Base-by-base conservation (phyloP, 179 eudicot species). In the Silene vulgaris region DNA sequence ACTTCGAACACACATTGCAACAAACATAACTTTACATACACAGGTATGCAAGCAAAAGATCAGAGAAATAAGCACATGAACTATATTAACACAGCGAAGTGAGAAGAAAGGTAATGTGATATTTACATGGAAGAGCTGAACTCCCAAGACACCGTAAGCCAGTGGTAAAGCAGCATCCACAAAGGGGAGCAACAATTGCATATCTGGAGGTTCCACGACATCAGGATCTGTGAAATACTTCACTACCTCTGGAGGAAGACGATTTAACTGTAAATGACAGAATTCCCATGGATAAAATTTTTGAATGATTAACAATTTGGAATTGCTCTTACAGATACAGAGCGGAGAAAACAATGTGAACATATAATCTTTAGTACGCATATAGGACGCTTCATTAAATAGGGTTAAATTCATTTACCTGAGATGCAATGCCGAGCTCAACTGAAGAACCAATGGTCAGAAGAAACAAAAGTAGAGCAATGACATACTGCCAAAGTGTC, bases 361-460 rank as follows among this genome's bases (percentile, higher is more conserved):
- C 20, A 45, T 20, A 37, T 57, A 48, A 28, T 4, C 28, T 8
- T 30, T 32, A 59, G 17, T 45, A 62, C 52, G 8, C 9, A 54
- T 48, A 52, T 3, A 40, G 69, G 8, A 50, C 52, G 45, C 32
- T 57, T 63, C 68, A 70, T 32, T 29, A 57, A 9, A 74, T 64
- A 35, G 40, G 7, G 73, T 23, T n/a, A 14, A 40, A 40, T 52
- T 69, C 59, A 77, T 16, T 21, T 82, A 95, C 99, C 96, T 95
- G 99, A 81, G 99, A 95, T 79, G 99, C 99, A 78, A 95, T 92
- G 69, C 99, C 99, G 60, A 95, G 87, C 83, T 95, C 99, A 82
- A 95, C 92, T 35, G 99, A 92, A 69, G 99, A 95, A 81, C 97
- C 97, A 71, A 88, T 86, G 52, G 97, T 95, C 72, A 95, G 91